Evolutionary conservation across 192 early-diverging fungal species (phyloP).

Genomic region (Borealophlyctis nickersoniae): DNA sequence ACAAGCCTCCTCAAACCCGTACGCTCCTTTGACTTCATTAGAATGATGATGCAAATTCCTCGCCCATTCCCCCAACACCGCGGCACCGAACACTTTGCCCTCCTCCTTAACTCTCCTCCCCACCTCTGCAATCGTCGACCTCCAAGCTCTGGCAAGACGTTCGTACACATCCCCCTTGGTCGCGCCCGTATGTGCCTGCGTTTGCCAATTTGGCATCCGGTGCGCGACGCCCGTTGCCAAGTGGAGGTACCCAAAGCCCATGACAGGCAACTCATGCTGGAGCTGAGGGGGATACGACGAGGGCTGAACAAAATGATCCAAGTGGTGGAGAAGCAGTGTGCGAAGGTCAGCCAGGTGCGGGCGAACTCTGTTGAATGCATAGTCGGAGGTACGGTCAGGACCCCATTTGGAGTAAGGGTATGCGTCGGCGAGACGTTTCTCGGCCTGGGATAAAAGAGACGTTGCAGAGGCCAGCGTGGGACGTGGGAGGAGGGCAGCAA

Average conservation of each 20-base stretch:
- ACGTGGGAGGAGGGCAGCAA: constrained; percentile 73
- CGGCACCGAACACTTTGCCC: constrained; percentile 78
- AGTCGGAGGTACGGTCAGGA: constrained; percentile 66
- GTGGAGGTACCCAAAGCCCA: constrained; percentile 78
- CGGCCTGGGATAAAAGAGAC: constrained; percentile 59
- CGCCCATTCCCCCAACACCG: constrained; percentile 82
- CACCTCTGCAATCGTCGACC: constrained; percentile 70
- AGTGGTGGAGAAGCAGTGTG: constrained; percentile 44
- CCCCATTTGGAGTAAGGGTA: constrained; percentile 89
- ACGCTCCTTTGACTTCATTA: constrained; percentile 46
- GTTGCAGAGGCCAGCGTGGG: constrained; percentile 80
- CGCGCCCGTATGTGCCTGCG: constrained; percentile 61
- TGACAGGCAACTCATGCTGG: constrained; percentile 74
- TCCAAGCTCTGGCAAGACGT: constrained; percentile 72
- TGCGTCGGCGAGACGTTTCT: constrained; percentile 66
- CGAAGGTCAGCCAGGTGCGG: constrained; percentile 69
- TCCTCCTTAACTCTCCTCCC: constrained; percentile 63
- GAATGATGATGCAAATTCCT: constrained; percentile 68
- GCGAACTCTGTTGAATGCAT: constrained; percentile 83
- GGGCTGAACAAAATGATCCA: constrained; percentile 46
- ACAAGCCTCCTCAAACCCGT: constrained; percentile 55
- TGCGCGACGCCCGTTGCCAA: constrained; percentile 68
- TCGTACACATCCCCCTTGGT: constrained; percentile 63
- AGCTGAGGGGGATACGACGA: constrained; percentile 68
- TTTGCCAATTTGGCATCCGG: constrained; percentile 80